Conservation (phyloP, 1,284 basidiomycete genomes). For the Malassezia arunalokei region DNA sequence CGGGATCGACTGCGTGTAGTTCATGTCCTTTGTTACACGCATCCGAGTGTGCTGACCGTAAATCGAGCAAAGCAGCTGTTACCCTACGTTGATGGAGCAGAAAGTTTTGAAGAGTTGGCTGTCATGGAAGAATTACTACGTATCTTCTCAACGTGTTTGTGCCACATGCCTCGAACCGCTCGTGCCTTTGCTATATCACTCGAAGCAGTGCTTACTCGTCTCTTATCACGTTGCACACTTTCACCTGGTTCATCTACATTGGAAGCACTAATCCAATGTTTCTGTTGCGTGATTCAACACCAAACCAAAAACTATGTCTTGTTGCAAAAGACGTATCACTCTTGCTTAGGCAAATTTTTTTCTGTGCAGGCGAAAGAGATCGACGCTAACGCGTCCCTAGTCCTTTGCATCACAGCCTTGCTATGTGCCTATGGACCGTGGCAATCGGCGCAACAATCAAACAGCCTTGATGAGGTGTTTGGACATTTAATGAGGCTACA, state of each 20-base stretch:
- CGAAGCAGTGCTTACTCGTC: conserved; percentile 62
- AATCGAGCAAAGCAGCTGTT: conserved; percentile 66
- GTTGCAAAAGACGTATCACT: conserved; percentile 55
- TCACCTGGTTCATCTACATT: conserved; percentile 23
- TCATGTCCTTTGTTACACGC: conserved; percentile 64
- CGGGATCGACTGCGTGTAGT: conserved; percentile 59
- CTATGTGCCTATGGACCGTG: conserved; percentile 71
- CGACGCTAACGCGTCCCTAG: conserved; percentile 20
- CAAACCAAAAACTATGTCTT: conserved; percentile 73
- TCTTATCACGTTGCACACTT: conserved; percentile 61
- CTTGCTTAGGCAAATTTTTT: conserved; percentile 21
- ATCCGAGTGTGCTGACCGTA: conserved; percentile 67
- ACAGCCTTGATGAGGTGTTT: conserved; percentile 54
- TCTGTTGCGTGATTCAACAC: conserved; percentile 69
- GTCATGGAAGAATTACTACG: conserved; percentile 51
- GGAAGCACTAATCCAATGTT: conserved; percentile 80
- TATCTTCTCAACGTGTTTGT: conserved; percentile 72
- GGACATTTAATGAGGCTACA: conserved; percentile 64
- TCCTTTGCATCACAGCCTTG: conserved; percentile 48
- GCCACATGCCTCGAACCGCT: conserved; percentile 58
- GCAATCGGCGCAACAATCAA: not conserved
- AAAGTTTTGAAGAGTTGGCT: conserved; percentile 65
- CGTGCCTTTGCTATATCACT: conserved; percentile 63
- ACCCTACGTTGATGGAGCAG: conserved; percentile 71
- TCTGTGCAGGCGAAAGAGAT: conserved; percentile 15